Percentiles rank a stretch among this genome's conserved stretches.
Evolutionary conservation across 2,329 filamentous ascomycete genomes (phyloP).

Genomic region (Ceratocystis diversiconidia): DNA sequence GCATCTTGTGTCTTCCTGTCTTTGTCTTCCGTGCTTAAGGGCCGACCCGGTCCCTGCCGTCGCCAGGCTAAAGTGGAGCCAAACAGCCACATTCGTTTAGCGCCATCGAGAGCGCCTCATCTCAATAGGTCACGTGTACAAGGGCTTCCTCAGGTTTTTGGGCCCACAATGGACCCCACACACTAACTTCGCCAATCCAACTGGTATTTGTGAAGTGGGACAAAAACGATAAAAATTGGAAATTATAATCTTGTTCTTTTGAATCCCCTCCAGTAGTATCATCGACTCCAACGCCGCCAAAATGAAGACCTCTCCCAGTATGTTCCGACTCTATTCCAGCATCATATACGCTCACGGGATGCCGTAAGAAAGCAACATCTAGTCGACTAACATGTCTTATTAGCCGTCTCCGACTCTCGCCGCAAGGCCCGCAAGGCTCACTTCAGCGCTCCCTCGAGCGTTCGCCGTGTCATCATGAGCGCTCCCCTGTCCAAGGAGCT

Average conservation of each 20-base stretch:
- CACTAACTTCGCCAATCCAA: constrained; percentile 8
- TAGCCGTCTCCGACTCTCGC: constrained; percentile 62
- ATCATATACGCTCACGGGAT: background rate
- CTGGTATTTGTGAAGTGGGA: background rate
- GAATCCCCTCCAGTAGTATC: constrained; percentile 13
- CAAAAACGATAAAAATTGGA: constrained; percentile 9
- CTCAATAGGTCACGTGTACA: constrained; percentile 7
- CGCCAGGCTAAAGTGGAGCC: background rate
- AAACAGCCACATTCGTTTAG: too few relatives aligned
- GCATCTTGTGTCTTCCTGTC: background rate
- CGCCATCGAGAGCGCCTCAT: background rate
- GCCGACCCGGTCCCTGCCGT: background rate
- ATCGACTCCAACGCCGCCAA: constrained; percentile 15
- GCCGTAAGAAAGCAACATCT: too few relatives aligned
- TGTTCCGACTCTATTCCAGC: background rate
- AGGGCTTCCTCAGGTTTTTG: constrained; percentile 3
- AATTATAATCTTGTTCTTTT: constrained; percentile 1
- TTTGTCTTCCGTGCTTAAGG: background rate
- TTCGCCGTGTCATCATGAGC: constrained; percentile 94
- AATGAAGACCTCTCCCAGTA: constrained; percentile 18
- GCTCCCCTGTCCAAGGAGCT: constrained; percentile 93
- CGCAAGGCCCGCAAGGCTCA: constrained; percentile 99
- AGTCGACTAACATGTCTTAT: constrained; percentile 13
- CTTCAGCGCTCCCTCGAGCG: constrained; percentile 87
- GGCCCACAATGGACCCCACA: constrained; percentile 8